These are phyloP conservation scores for Neurospora pannonica DNA, from an alignment of 495 filamentous ascomycete genomes.

Conservation along the genomic window DNA sequence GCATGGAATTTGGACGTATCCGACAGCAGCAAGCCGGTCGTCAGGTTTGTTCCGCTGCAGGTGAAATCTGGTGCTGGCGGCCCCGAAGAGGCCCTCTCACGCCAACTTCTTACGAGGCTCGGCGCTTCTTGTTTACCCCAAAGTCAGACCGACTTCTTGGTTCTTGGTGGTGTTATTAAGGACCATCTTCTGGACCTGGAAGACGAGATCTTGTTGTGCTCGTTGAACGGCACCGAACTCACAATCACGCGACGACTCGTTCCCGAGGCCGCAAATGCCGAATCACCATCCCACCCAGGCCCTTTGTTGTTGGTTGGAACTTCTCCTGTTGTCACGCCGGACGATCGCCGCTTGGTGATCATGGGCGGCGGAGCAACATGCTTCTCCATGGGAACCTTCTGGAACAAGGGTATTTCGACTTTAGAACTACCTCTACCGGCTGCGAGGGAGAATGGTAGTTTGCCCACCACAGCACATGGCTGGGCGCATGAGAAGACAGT, in stretches of 20 bases:
- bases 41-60: conserved; percentile 7
- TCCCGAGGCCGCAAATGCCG: not conserved
- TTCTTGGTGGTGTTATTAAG: conserved; percentile 44
- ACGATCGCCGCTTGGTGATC: conserved; percentile 42
- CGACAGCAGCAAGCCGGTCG: conserved; percentile 14
- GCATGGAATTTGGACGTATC: conserved; percentile 41
- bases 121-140: conserved; percentile 19
- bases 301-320: conserved; percentile 58
- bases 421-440: not conserved
- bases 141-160: conserved; percentile 1
- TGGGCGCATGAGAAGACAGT: conserved; percentile 20
- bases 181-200: conserved; percentile 22
- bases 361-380: conserved; percentile 79
- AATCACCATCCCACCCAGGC: conserved; percentile 13
- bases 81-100: not conserved
- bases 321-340: conserved; percentile 27
- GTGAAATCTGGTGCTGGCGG: not conserved
- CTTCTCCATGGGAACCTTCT: conserved; percentile 59
- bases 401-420: conserved; percentile 22
- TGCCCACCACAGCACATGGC: not conserved
- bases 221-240: not conserved
- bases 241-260: conserved; percentile 7
- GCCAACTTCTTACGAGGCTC: conserved; percentile 16
- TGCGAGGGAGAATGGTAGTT: not conserved
- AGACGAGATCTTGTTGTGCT: conserved; percentile 23